Evolutionary conservation across 805 yeast genomes (phyloP).

Genomic region (Myxozyma nipponensis): DNA sequence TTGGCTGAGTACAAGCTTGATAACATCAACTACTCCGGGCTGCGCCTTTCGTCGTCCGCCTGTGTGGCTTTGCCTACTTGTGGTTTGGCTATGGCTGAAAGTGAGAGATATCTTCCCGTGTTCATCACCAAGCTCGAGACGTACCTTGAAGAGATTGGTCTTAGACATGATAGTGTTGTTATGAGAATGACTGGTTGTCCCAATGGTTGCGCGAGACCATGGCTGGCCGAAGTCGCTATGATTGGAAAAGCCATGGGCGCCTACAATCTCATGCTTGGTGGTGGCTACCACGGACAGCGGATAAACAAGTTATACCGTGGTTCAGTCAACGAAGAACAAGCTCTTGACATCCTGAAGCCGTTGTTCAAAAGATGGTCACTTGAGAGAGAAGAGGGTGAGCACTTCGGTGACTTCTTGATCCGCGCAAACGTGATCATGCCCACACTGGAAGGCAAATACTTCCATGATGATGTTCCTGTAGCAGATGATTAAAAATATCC

Average conservation of each 20-base stretch:
- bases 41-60: slow-evolving; percentile 87
- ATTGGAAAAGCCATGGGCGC: slow-evolving; percentile 95
- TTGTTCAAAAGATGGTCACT: slow-evolving; percentile 91
- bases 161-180: slow-evolving; percentile 89
- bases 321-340: slow-evolving; percentile 87
- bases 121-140: slow-evolving; percentile 76
- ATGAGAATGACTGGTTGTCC: slow-evolving; percentile 99
- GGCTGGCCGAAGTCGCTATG: slow-evolving; percentile 94
- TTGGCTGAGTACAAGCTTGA: slow-evolving; percentile 75
- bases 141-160: slow-evolving; percentile 85
- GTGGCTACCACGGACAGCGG: slow-evolving; percentile 91
- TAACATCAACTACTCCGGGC: slow-evolving; percentile 74
- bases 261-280: slow-evolving; percentile 91
- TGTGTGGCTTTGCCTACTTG: slow-evolving; percentile 99
- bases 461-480: slow-evolving; percentile 91
- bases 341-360: slow-evolving; percentile 70
- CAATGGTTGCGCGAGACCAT: slow-evolving; percentile 97
- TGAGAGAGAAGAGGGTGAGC: slow-evolving; percentile 88
- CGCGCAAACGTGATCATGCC: slow-evolving; percentile 85
- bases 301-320: slow-evolving; percentile 84
- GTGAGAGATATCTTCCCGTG: slow-evolving; percentile 85
- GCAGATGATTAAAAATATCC: slow-evolving; percentile 44
- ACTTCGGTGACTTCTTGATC: slow-evolving; percentile 88
- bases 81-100: slow-evolving; percentile 98
- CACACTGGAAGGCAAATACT: slow-evolving; percentile 83